These are phyloP conservation scores for Liquidambar formosana DNA, from an alignment of 164 flowering plant species.

Conservation along the genomic window DNA sequence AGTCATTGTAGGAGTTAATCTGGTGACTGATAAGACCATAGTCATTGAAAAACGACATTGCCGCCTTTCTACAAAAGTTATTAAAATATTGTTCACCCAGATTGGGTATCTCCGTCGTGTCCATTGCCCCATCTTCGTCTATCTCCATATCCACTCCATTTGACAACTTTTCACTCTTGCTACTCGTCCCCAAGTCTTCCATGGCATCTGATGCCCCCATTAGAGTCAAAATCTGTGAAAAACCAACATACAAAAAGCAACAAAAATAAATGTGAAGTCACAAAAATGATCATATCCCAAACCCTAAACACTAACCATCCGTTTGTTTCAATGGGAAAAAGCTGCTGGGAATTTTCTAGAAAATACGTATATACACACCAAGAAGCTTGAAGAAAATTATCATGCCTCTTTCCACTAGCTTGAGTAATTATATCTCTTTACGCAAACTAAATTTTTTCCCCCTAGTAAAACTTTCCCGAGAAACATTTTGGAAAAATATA, in stretches of 20 bases:
- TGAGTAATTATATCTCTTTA: no score
- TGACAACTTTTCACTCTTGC: slow-evolving; percentile 16
- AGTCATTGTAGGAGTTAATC: slow-evolving; percentile 73
- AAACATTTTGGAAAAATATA: no score
- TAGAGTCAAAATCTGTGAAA: slow-evolving; percentile 5
- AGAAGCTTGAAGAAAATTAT: no score
- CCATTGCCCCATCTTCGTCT: slow-evolving; percentile 29
- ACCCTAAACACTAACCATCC: not conserved
- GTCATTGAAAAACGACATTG: slow-evolving; percentile 60
- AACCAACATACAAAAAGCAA: not conserved
- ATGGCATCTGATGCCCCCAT: slow-evolving; percentile 22
- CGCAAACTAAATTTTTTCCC: no score
- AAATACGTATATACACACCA: no score
- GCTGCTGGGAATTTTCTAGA: no score
- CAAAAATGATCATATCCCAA: not conserved
- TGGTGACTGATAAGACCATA: slow-evolving; percentile 83
- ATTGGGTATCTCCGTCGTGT: slow-evolving; percentile 8
- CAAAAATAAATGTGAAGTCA: not conserved
- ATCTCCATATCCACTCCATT: slow-evolving; percentile 26
- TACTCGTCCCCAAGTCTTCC: slow-evolving; percentile 19
- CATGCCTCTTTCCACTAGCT: no score
- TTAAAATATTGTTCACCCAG: slow-evolving; percentile 38
- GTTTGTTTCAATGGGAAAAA: no score
- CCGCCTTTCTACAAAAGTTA: slow-evolving; percentile 51
- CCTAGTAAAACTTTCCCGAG: no score